These are phyloP conservation scores for Apiotrichum veenhuisii DNA, from an alignment of 1,284 basidiomycete genomes.

Conservation along the genomic window DNA sequence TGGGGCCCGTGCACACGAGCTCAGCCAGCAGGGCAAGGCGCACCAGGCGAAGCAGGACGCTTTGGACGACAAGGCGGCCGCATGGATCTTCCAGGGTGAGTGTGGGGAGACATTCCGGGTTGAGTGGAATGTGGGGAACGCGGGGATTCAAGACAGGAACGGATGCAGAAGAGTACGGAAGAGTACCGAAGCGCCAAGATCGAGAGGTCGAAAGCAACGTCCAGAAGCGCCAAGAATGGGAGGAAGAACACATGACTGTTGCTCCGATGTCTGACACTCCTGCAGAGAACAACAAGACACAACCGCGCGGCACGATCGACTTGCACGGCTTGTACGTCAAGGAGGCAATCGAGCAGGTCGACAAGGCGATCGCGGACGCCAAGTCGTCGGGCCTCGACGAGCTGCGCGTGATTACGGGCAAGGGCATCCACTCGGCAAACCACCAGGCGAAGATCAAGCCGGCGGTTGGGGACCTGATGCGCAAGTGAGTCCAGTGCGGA, in stretches of 20 bases:
- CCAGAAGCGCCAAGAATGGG: neutral
- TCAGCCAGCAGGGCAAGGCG: constrained; percentile 76
- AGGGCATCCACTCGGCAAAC: constrained; percentile 79
- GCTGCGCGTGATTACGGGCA: constrained; percentile 83
- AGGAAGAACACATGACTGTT: neutral
- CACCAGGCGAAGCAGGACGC: constrained; percentile 76
- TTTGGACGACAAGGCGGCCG: constrained; percentile 77
- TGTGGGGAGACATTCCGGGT: neutral
- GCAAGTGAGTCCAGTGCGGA: constrained; percentile 58
- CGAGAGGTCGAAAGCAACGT: neutral
- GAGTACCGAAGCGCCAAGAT: no score
- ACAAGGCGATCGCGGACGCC: constrained; percentile 65
- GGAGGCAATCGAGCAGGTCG: constrained; percentile 73
- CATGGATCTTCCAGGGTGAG: constrained; percentile 81
- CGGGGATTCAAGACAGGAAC: no score
- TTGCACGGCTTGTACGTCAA: constrained; percentile 90
- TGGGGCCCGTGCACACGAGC: constrained; percentile 73
- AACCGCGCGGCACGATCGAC: constrained; percentile 71
- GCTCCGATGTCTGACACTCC: neutral
- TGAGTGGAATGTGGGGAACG: neutral
- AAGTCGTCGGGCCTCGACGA: constrained; percentile 63
- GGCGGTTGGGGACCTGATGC: constrained; percentile 83
- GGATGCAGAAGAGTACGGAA: no score
- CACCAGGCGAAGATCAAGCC: constrained; percentile 87
- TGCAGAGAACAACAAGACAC: constrained; percentile 77